Percentiles rank a stretch among this genome's conserved stretches.
These are phyloP conservation scores for Lagenidium sp. DNA, from an alignment of 352 stramenopile species.

Conservation along the genomic window DNA sequence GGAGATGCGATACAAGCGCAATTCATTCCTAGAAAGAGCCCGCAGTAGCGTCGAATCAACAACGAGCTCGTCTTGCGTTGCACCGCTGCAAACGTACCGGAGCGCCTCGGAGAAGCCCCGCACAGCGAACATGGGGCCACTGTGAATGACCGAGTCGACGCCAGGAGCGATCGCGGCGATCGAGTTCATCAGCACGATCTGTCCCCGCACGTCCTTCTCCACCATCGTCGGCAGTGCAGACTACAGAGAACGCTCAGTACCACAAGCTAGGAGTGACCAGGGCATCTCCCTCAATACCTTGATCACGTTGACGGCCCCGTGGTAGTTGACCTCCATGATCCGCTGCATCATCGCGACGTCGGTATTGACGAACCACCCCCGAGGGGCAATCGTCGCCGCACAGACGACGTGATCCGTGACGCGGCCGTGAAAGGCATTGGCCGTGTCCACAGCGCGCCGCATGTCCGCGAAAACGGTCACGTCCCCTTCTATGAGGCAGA, in stretches of 20 bases:
- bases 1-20: slow-evolving; percentile 57
- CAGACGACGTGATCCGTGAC: slow-evolving; percentile 49
- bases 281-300: too few relatives aligned
- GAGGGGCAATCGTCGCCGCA: slow-evolving; percentile 14
- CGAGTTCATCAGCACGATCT: slow-evolving; percentile 45
- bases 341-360: slow-evolving; percentile 23
- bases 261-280: too few relatives aligned
- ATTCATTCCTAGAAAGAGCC: slow-evolving; percentile 23
- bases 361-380: slow-evolving; percentile 37
- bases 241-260: too few relatives aligned
- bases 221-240: slow-evolving; percentile 43
- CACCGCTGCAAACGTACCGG: slow-evolving; percentile 10
- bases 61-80: too few relatives aligned
- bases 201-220: slow-evolving; percentile 21
- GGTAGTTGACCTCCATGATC: slow-evolving; percentile 47
- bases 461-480: slow-evolving; percentile 24
- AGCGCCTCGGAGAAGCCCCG: slow-evolving; percentile 88
- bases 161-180: slow-evolving; percentile 34
- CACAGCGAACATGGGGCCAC: slow-evolving; percentile 83
- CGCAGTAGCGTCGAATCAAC: too few relatives aligned
- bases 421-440: slow-evolving; percentile 35
- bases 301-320: slow-evolving; percentile 35
- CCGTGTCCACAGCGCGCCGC: slow-evolving; percentile 21
- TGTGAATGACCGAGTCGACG: slow-evolving; percentile 84
- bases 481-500: slow-evolving; percentile 32